Conservation (phyloP, 2,329 filamentous ascomycete species). For the Arthroderma sp. region DNA sequence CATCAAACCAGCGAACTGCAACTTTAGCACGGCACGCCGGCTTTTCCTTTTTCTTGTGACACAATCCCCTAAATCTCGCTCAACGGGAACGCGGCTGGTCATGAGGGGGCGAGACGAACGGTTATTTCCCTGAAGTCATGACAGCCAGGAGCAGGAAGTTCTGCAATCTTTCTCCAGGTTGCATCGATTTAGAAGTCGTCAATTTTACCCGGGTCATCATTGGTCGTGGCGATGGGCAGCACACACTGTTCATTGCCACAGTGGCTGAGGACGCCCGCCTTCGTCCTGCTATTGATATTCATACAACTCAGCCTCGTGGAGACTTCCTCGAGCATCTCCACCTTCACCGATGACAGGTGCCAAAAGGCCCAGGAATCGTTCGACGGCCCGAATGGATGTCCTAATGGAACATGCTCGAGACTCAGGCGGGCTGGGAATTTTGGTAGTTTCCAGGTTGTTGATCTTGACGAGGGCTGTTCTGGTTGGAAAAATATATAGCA, state of each 20-base stretch:
- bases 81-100: background rate
- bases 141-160: background rate
- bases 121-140: background rate
- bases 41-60: background rate
- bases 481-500: background rate
- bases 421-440: background rate
- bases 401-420: background rate
- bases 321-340: background rate
- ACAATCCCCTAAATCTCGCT: background rate
- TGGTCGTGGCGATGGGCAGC: background rate
- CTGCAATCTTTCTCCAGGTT: background rate
- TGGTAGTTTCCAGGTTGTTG: background rate
- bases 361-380: background rate
- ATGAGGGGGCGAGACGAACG: background rate
- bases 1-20: background rate
- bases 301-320: background rate
- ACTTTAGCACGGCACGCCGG: background rate
- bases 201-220: background rate
- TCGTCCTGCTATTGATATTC: background rate
- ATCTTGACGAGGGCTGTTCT: background rate
- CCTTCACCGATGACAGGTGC: background rate
- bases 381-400: conserved; percentile 6
- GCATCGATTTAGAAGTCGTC: background rate
- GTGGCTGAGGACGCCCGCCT: background rate
- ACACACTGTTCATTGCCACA: background rate